phyloP scores from a whole-genome alignment of 306 rosid species.

The Medicago arabica region DNA sequence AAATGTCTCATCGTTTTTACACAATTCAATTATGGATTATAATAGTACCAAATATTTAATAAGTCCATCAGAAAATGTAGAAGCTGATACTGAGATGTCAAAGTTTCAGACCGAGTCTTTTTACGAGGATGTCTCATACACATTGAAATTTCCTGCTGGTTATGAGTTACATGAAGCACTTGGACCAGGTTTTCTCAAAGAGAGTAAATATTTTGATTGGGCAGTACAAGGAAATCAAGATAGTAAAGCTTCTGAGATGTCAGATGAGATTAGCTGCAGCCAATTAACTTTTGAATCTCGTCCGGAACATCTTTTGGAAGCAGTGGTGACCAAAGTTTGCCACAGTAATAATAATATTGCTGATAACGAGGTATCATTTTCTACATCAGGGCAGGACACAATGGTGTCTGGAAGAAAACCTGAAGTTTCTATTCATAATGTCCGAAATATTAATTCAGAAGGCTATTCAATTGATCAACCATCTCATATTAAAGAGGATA shows the following conservation, averaged over 20 bases:
- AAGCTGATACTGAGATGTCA: conserved; percentile 48
- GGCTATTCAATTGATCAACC: conserved; percentile 66
- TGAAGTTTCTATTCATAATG: conserved; percentile 64
- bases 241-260: conserved; percentile 53
- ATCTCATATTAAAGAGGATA: conserved; percentile 63
- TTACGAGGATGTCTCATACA: conserved; percentile 46
- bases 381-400: conserved; percentile 66
- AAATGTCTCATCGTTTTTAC: conserved; percentile 40
- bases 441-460: conserved; percentile 57
- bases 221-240: conserved; percentile 52
- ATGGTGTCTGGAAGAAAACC: conserved; percentile 60
- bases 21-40: conserved; percentile 42
- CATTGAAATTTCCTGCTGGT: conserved; percentile 87
- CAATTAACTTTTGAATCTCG: conserved; percentile 71
- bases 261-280: conserved; percentile 64
- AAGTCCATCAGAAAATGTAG: conserved; percentile 51
- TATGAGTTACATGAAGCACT: conserved; percentile 95
- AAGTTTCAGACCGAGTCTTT: conserved; percentile 48
- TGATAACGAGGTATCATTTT: conserved; percentile 61
- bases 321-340: conserved; percentile 73
- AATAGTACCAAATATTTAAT: conserved; percentile 35
- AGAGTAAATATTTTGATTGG: conserved; percentile 57
- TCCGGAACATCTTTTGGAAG: conserved; percentile 86
- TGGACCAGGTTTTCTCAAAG: conserved; percentile 79
- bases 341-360: conserved; percentile 59